These are phyloP conservation scores for Fusarium nanum DNA, from an alignment of 2,329 filamentous ascomycete species.

Conservation along the genomic window DNA sequence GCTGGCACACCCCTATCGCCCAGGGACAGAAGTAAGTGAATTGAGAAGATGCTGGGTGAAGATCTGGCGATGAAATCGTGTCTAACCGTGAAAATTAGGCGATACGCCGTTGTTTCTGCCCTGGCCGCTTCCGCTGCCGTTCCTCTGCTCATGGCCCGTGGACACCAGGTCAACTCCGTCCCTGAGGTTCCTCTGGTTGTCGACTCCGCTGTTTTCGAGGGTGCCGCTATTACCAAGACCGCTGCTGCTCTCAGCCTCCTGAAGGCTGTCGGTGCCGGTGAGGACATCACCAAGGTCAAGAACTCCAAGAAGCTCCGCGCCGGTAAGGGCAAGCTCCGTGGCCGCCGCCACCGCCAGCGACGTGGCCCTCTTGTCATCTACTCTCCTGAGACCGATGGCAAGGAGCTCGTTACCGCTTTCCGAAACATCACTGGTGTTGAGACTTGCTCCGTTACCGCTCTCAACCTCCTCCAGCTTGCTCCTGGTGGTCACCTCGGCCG, in stretches of 20 bases:
- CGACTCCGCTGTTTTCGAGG: slow-evolving; percentile 88
- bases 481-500: slow-evolving; percentile 98
- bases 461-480: slow-evolving; percentile 99
- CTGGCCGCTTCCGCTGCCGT: slow-evolving; percentile 95
- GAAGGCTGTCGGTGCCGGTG: slow-evolving; percentile 88
- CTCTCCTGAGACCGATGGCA: slow-evolving; percentile 94
- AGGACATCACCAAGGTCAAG: slow-evolving; percentile 95
- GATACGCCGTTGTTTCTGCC: slow-evolving; percentile 97
- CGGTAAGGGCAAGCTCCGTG: slow-evolving; percentile 98
- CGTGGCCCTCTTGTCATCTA: slow-evolving; percentile 98
- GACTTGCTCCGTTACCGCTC: slow-evolving; percentile 90
- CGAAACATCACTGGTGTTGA: slow-evolving; percentile 99
- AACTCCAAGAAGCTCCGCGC: slow-evolving; percentile 96
- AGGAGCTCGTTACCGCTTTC: slow-evolving; percentile 93
- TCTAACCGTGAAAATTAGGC: slow-evolving; percentile 64
- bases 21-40: slow-evolving; percentile 70
- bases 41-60: no score
- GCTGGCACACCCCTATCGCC: slow-evolving; percentile 69
- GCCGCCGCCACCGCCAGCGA: slow-evolving; percentile 96
- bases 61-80: no score
- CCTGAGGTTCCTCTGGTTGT: slow-evolving; percentile 97
- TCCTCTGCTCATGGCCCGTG: slow-evolving; percentile 94
- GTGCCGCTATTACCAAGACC: slow-evolving; percentile 86
- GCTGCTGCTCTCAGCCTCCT: slow-evolving; percentile 87
- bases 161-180: slow-evolving; percentile 91